Conservation (phyloP, 1,284 basidiomycete species). For the Porogramme epimiltina region DNA sequence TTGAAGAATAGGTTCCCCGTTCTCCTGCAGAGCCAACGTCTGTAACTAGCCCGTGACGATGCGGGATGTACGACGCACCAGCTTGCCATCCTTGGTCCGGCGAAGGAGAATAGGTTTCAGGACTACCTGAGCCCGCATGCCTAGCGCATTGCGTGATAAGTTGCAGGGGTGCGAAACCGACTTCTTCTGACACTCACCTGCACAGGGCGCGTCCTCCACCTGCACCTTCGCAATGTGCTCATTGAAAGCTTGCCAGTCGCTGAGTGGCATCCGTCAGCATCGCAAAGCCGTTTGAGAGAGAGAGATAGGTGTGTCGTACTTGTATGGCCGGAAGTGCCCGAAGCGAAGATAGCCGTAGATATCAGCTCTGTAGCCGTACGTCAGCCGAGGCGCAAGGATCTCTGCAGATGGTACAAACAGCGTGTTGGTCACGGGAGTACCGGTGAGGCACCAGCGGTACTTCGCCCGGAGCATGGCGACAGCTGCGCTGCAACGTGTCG, state of each 20-base stretch:
- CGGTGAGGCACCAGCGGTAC: slow-evolving; percentile 73
- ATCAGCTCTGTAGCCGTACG: slow-evolving; percentile 48
- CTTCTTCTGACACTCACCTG: slow-evolving; percentile 39
- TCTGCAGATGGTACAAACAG: slow-evolving; percentile 41
- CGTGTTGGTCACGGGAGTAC: slow-evolving; percentile 71
- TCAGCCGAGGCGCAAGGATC: not conserved
- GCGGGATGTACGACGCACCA: slow-evolving; percentile 30
- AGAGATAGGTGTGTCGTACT: slow-evolving; percentile 30
- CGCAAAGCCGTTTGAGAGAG: not conserved
- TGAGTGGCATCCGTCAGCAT: slow-evolving; percentile 2
- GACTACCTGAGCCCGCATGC: slow-evolving; percentile 57
- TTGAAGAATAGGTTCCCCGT: slow-evolving; percentile 59
- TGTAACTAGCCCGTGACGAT: not conserved
- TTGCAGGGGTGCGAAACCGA: not conserved
- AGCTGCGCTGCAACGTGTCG: slow-evolving; percentile 56
- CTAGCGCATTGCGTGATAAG: slow-evolving; percentile 9
- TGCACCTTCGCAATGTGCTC: slow-evolving; percentile 56
- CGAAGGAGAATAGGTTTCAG: slow-evolving; percentile 61
- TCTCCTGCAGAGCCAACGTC: slow-evolving; percentile 39
- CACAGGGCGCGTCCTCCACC: slow-evolving; percentile 53
- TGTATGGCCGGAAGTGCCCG: slow-evolving; percentile 66
- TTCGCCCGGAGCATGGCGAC: slow-evolving; percentile 58
- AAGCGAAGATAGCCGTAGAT: slow-evolving; percentile 71
- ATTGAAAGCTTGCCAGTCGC: slow-evolving; percentile 64
- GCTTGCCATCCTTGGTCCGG: slow-evolving; percentile 58